These are phyloP conservation scores for Limonium bicolor DNA, from an alignment of 148 eudicot genomes.

Conservation along the genomic window DNA sequence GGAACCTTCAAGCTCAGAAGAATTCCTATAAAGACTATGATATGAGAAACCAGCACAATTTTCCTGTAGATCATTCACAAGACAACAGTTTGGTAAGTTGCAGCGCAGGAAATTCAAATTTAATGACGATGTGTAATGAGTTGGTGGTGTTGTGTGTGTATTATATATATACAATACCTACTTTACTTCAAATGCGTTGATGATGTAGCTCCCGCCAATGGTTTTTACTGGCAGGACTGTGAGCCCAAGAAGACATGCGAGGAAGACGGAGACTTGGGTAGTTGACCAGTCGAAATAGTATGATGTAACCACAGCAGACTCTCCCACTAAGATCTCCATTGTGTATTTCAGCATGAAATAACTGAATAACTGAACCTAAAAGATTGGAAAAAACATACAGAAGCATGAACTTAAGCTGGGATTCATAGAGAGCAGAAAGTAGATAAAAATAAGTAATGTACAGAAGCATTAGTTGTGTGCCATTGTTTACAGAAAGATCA, in stretches of 20 bases:
- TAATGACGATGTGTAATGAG: background rate
- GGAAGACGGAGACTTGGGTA: conserved; percentile 25
- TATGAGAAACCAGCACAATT: background rate
- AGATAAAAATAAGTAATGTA: background rate
- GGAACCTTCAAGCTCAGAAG: background rate
- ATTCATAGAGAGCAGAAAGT: background rate
- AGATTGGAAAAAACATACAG: background rate
- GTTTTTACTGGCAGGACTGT: conserved; percentile 30
- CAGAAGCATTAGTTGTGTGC: background rate
- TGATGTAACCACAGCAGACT: conserved; percentile 26
- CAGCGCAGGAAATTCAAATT: background rate
- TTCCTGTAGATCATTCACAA: background rate
- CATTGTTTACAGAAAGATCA: background rate
- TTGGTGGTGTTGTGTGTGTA: too few relatives aligned
- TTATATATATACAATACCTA: background rate
- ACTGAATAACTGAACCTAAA: conserved; percentile 1
- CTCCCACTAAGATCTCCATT: conserved; percentile 33
- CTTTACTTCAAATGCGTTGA: conserved; percentile 26
- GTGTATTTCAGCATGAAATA: conserved; percentile 21
- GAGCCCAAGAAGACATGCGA: conserved; percentile 25
- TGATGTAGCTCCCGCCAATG: conserved; percentile 24
- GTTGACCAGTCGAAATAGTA: conserved; percentile 33
- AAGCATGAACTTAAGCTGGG: background rate
- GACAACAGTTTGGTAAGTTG: background rate
- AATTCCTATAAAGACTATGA: background rate